These are phyloP conservation scores for Beverwykella pulmonaria DNA, from an alignment of 495 filamentous ascomycete species.

Conservation along the genomic window DNA sequence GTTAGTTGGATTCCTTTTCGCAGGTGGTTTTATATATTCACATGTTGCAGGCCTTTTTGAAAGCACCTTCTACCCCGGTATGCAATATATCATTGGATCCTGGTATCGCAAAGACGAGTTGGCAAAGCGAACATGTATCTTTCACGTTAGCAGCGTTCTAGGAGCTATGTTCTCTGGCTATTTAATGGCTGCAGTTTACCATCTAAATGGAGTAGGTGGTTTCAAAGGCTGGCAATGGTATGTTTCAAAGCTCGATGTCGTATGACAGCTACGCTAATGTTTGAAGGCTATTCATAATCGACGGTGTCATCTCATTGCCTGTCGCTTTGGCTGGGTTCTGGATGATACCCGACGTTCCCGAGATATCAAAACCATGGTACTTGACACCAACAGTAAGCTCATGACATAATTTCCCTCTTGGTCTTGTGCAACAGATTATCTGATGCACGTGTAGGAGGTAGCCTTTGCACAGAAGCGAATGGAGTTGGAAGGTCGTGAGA, in stretches of 20 bases:
- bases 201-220: slow-evolving; percentile 2
- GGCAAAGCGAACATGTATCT: slow-evolving; percentile 12
- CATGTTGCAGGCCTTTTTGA: slow-evolving; percentile 7
- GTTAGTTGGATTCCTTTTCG: slow-evolving; percentile 5
- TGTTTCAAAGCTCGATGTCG: neutral
- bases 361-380: slow-evolving; percentile 4
- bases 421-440: no score
- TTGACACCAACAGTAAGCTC: no score
- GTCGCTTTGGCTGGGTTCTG: slow-evolving; percentile 5
- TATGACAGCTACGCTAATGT: neutral
- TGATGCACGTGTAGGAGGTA: no score
- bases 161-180: slow-evolving; percentile 15
- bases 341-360: slow-evolving; percentile 3
- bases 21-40: no score
- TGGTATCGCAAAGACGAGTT: slow-evolving; percentile 13
- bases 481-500: no score
- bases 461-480: no score
- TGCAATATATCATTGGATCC: slow-evolving; percentile 8
- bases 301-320: slow-evolving; percentile 10
- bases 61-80: slow-evolving; percentile 1
- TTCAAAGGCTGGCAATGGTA: slow-evolving; percentile 9
- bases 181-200: slow-evolving; percentile 11
- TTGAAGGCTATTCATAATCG: neutral
- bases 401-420: no score
- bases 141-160: neutral